Evolutionary conservation across 2,329 filamentous ascomycete species (phyloP).

Genomic region (Gremmenia infestans): DNA sequence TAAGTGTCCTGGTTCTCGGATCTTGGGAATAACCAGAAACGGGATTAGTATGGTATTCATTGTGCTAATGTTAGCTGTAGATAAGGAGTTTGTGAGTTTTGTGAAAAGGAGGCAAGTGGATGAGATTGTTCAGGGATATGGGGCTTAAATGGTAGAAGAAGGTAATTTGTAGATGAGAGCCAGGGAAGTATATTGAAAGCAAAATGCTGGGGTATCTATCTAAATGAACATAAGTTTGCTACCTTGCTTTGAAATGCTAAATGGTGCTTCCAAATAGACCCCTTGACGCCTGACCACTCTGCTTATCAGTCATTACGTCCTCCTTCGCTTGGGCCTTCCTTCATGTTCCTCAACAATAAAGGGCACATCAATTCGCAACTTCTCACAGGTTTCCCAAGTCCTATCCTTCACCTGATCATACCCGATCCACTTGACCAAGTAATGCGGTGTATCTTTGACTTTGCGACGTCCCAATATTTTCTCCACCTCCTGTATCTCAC

Average conservation of each 20-base stretch:
- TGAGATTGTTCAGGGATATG: constrained; percentile 27
- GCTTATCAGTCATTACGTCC: too few relatives aligned
- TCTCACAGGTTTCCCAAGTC: constrained; percentile 20
- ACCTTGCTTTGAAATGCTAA: background rate
- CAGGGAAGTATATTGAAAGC: background rate
- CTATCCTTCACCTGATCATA: constrained; percentile 14
- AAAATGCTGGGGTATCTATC: background rate
- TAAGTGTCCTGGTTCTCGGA: constrained; percentile 21
- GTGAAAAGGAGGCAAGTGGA: constrained; percentile 28
- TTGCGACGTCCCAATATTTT: constrained; percentile 14
- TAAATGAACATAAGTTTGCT: background rate
- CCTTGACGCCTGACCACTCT: background rate
- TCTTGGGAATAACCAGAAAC: too few relatives aligned
- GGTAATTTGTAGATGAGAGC: background rate
- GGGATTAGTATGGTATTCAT: background rate
- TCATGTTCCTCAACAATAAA: constrained; percentile 12
- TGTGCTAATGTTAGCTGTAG: constrained; percentile 16
- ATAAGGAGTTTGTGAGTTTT: constrained; percentile 34
- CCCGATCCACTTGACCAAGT: constrained; percentile 19
- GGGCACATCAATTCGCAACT: constrained; percentile 12
- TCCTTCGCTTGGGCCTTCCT: background rate
- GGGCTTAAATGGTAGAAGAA: background rate
- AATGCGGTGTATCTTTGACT: constrained; percentile 10
- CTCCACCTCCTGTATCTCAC: constrained; percentile 9
- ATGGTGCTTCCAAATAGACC: background rate